Evolutionary conservation across 192 early-diverging fungal genomes (phyloP).

Genomic region (Dissophora globulifera): DNA sequence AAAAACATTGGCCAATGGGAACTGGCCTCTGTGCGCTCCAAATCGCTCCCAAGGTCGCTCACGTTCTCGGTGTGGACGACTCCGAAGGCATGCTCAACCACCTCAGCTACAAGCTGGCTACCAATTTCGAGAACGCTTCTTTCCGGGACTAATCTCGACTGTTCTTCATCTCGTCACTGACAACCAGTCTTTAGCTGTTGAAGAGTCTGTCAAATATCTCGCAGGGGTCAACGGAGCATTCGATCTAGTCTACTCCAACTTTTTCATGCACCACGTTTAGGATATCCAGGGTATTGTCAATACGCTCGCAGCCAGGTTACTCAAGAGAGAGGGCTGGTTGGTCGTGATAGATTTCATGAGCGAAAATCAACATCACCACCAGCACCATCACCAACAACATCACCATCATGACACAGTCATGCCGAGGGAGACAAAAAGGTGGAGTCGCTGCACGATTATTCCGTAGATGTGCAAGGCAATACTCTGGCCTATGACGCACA

Average conservation of each 20-base stretch:
- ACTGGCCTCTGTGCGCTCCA: slow-evolving; percentile 16
- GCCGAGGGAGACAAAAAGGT: not conserved
- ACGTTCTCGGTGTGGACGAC: slow-evolving; percentile 29
- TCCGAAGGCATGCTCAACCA: slow-evolving; percentile 24
- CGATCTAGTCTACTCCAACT: slow-evolving; percentile 28
- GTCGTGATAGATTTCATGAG: slow-evolving; percentile 14
- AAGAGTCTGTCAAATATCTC: slow-evolving; percentile 6
- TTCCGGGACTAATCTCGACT: slow-evolving; percentile 24
- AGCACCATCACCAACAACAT: slow-evolving; percentile 4
- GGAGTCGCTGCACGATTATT: not conserved
- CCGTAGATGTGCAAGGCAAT: slow-evolving; percentile 27
- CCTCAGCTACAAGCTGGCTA: slow-evolving; percentile 19
- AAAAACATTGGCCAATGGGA: no score
- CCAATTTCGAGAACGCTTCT: slow-evolving; percentile 9
- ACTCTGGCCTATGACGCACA: slow-evolving; percentile 25
- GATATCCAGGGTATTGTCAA: slow-evolving; percentile 16
- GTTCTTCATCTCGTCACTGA: slow-evolving; percentile 30
- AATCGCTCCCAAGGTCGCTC: slow-evolving; percentile 11
- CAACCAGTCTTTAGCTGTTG: slow-evolving; percentile 13
- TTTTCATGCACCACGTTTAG: slow-evolving; percentile 44
- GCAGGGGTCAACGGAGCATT: slow-evolving; percentile 15
- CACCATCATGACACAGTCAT: not conserved
- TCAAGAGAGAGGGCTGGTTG: slow-evolving; percentile 34
- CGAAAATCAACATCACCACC: slow-evolving; percentile 5
- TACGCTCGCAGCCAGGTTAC: slow-evolving; percentile 8